Evolutionary conservation across 1,284 basidiomycete species (phyloP), one percentile per base, ranked within the genome.

Genomic region (Trametes hirsuta): DNA sequence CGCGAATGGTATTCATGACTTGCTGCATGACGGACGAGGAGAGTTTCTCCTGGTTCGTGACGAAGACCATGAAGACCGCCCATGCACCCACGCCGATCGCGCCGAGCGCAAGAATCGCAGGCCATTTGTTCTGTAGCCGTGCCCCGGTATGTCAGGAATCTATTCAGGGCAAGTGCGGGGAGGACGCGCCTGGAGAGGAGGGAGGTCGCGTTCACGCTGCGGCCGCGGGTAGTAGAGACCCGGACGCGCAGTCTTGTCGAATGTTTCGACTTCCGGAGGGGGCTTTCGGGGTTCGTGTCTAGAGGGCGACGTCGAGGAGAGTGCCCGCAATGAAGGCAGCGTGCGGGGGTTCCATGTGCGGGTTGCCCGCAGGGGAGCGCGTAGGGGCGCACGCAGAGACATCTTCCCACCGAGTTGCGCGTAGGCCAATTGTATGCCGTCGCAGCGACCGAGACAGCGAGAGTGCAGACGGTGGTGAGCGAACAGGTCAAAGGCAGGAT

Each of bases 21-120:
- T 85, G 86, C 52, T 84, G 82, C 59, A 88, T 84, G 46, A 91
- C 84, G 4, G 90, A 92, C 65, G 84, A 88, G n/a, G 88, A 84
- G 24, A 91, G 78, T 66, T 85, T 87, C 70, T 93, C 91, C 69
- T 90, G 84, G 75, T 92, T 93, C 59, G 86, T 87, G 9, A 84
- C 85, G 65, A 84, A 86, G 30, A 81, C 78, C 64, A 91, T 79
- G 72, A 93, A 93, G 3, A 77, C 79, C 12, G 75, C 83, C 90
- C 90, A 92, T 11, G 81, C 83, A 2, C 82, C 73, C 3, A 88
- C 72, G 15, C 88, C 90, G 15, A 83, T 62, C 0, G 77, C 73
- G 12, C 79, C 76, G 47, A 85, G 75, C 0, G 76, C 81, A 22
- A 86, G 72, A n/a, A 85, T 69, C 24, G 79, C 69, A 0, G 88